Base-by-base conservation (phyloP, 768 basidiomycete species). In the Rhizopogon vulgaris region DNA sequence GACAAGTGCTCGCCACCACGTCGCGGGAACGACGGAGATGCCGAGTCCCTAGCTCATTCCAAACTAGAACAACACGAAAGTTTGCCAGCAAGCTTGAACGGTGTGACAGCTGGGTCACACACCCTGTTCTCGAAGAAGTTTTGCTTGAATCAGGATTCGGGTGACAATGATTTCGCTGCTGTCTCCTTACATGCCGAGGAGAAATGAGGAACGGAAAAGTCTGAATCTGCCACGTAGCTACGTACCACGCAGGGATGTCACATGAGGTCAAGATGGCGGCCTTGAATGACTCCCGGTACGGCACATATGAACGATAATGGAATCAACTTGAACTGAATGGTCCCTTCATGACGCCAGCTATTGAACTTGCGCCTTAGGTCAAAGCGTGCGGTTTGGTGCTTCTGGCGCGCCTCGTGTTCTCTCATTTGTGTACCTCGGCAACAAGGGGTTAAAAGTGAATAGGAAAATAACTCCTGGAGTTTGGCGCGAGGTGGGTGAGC, bases 321-420 rank as follows among this genome's bases (percentile, higher is more conserved):
- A 34, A 34, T 12, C 8, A 22, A 22, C 22, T 22, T 22, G 22
- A 22, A 30, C 28, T 30, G 7, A 30, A 28, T 12, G 32, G 32
- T 10, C 14, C 18, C 18, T 46, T 45, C 30, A 46, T 46, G 45
- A 46, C 32, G 45, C 32, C 5, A 9, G 2, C 3, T 4, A 18
- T 18, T 34, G 17, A n/a, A 18, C 12, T 42, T 27, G 12, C 4
- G n/a, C 27, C 41, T 17, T 28, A 18, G 22, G 24, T 25, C 43
- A n/a, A 32, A 8, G 43, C 30, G 43, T 43, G 25, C 41, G n/a
- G 25, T 27, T 27, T 18, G 30, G 49, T 32, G 61, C 62, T 64
- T 66, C 66, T 65, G 56, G 62, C 59, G 51, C 49, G 48, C 66
- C 64, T 68, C 64, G 56, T 65, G 64, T 62, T 51, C 6, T 7